Percentiles rank a stretch among this genome's conserved stretches.
phyloP scores from a whole-genome alignment of 2,329 filamentous ascomycete species.

The Fusarium multiceps region DNA sequence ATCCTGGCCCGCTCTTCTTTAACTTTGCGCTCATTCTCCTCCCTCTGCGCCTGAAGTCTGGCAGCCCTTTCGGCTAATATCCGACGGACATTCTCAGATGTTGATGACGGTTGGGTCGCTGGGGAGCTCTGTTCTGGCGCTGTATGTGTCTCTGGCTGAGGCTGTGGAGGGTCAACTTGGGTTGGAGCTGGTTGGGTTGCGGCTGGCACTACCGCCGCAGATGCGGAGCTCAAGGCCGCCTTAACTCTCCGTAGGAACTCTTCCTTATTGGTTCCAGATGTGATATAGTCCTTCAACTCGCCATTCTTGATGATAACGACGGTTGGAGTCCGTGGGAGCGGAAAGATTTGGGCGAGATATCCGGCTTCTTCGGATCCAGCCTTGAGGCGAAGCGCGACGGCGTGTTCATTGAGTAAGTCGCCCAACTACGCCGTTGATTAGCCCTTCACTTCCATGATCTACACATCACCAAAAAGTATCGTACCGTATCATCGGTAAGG shows the following conservation, averaged over 20 bases:
- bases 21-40: constrained; percentile 58
- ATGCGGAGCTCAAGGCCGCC: constrained; percentile 49
- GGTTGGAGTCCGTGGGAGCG: constrained; percentile 80
- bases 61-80: constrained; percentile 64
- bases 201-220: constrained; percentile 26
- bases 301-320: constrained; percentile 84
- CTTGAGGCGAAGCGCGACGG: constrained; percentile 76
- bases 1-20: constrained; percentile 63
- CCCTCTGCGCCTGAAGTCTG: constrained; percentile 56
- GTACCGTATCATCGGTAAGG: constrained; percentile 66
- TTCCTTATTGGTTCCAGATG: constrained; percentile 70
- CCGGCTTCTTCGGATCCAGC: constrained; percentile 83
- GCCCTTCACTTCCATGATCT: constrained; percentile 8
- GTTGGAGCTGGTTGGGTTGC: constrained; percentile 30
- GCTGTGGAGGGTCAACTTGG: constrained; percentile 26
- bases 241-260: constrained; percentile 68
- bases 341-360: constrained; percentile 85
- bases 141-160: constrained; percentile 36
- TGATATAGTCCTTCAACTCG: constrained; percentile 80
- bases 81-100: constrained; percentile 50
- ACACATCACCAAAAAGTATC: background rate
- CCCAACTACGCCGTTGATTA: constrained; percentile 59
- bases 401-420: constrained; percentile 67
- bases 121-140: constrained; percentile 32
- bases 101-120: constrained; percentile 38